Evolutionary conservation across 2,329 filamentous ascomycete species (phyloP).

Genomic region (Fusarium newnesense): DNA sequence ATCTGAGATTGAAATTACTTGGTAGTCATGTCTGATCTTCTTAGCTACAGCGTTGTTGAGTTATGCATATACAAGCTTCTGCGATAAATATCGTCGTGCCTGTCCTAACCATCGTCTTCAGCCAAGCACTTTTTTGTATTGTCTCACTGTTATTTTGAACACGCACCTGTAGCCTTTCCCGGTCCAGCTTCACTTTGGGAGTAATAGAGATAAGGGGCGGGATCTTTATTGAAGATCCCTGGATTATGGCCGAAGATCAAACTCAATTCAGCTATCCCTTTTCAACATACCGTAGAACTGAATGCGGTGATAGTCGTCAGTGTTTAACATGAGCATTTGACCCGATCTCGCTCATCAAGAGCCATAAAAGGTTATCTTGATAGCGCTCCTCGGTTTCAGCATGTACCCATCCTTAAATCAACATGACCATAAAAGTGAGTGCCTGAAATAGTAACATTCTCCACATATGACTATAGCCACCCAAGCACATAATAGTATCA

Average conservation of each 20-base stretch:
- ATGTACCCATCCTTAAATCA: conserved; percentile 5
- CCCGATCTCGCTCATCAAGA: conserved; percentile 28
- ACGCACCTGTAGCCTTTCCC: not conserved
- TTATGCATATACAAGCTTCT: not conserved
- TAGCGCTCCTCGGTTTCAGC: not conserved
- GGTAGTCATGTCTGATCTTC: not conserved
- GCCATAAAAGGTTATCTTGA: conserved; percentile 23
- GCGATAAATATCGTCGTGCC: not conserved
- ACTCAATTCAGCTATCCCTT: conserved; percentile 6
- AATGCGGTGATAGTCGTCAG: not conserved
- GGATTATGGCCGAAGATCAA: not conserved
- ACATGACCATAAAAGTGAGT: not conserved
- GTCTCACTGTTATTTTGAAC: not conserved
- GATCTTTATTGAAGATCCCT: conserved; percentile 1
- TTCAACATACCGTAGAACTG: not conserved
- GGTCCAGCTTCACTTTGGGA: not conserved
- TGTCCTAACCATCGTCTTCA: not conserved
- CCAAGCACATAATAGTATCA: not conserved
- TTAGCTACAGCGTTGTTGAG: not conserved
- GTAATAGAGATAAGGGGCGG: not conserved
- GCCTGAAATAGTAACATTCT: conserved; percentile 27
- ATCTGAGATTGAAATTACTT: not conserved
- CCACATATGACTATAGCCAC: conserved; percentile 2
- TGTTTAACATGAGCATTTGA: not conserved
- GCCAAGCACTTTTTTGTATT: not conserved